A percentile compares a stretch with the other conserved stretches of the same genome.
Evolutionary conservation across 352 stramenopile genomes (phyloP).

Genomic region (Blastocystis sp.): DNA sequence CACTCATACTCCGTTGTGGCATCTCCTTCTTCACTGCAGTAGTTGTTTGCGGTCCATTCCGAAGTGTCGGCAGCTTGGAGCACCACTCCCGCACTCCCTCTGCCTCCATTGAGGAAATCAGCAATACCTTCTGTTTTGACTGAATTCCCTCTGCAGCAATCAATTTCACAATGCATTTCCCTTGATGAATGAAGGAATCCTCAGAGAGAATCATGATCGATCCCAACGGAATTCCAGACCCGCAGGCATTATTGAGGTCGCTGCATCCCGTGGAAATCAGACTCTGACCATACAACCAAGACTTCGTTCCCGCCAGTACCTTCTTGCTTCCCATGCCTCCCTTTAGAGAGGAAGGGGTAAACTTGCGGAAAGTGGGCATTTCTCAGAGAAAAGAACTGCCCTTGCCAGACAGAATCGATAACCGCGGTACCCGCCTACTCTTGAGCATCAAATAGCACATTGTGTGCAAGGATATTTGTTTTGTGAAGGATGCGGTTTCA

Average conservation of each 20-base stretch:
- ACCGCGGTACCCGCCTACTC: background rate
- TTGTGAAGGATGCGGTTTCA: background rate
- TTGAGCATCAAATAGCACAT: background rate
- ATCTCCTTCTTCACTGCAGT: background rate
- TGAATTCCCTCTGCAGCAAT: constrained; percentile 56
- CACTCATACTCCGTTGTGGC: background rate
- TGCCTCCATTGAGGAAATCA: constrained; percentile 25
- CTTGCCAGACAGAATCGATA: background rate
- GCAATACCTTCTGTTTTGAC: constrained; percentile 35
- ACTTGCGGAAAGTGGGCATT: constrained; percentile 46
- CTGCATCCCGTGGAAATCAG: constrained; percentile 59
- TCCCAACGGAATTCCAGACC: constrained; percentile 41
- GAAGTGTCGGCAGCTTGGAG: constrained; percentile 5
- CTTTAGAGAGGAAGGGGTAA: background rate
- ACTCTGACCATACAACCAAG: constrained; percentile 59
- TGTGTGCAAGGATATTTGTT: no score
- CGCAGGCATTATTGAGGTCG: constrained; percentile 47
- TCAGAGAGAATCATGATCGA: constrained; percentile 38
- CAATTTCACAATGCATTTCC: constrained; percentile 3
- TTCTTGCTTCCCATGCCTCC: background rate
- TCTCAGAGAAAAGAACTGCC: background rate
- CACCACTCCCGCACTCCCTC: background rate
- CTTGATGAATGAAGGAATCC: constrained; percentile 17
- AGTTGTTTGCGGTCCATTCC: background rate
- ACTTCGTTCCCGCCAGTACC: constrained; percentile 48